Percentiles rank a stretch among this genome's conserved stretches.
Evolutionary conservation across 75 land plant species (phyloP).

Genomic region (Pinus taeda): DNA sequence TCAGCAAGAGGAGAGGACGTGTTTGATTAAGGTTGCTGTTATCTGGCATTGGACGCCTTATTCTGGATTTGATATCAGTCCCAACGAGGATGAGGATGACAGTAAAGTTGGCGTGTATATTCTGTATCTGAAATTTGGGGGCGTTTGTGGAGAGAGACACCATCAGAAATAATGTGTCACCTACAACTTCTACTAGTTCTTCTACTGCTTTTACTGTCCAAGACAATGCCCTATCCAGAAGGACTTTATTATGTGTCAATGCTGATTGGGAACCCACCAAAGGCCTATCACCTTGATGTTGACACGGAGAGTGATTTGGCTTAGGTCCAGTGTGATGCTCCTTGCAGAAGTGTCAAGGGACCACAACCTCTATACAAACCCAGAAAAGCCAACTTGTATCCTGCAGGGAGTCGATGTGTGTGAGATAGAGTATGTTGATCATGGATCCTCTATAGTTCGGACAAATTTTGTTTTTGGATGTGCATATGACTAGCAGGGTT

Average conservation of each 20-base stretch:
- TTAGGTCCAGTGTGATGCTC: slow-evolving; percentile 93
- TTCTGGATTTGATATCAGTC: not conserved
- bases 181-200: too few species aligned
- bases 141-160: not conserved
- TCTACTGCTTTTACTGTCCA: slow-evolving; percentile 40
- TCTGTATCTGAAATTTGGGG: slow-evolving; percentile 22
- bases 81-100: slow-evolving; percentile 4
- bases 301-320: slow-evolving; percentile 91
- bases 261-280: slow-evolving; percentile 63
- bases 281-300: slow-evolving; percentile 63
- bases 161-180: not conserved
- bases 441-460: slow-evolving; percentile 68
- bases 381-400: slow-evolving; percentile 44
- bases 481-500: slow-evolving; percentile 88
- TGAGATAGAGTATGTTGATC: slow-evolving; percentile 81
- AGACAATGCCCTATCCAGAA: slow-evolving; percentile 73
- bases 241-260: slow-evolving; percentile 65
- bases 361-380: slow-evolving; percentile 80
- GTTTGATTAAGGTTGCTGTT: not conserved
- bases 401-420: slow-evolving; percentile 45
- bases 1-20: not conserved
- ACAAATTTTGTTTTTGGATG: slow-evolving; percentile 63
- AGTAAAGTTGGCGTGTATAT: slow-evolving; percentile 20
- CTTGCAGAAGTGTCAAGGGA: slow-evolving; percentile 79
- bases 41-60: slow-evolving; percentile 6